Evolutionary conservation across 768 basidiomycete species (phyloP), one percentile per base, ranked within the genome.

Genomic region (Lentinus brumalis): DNA sequence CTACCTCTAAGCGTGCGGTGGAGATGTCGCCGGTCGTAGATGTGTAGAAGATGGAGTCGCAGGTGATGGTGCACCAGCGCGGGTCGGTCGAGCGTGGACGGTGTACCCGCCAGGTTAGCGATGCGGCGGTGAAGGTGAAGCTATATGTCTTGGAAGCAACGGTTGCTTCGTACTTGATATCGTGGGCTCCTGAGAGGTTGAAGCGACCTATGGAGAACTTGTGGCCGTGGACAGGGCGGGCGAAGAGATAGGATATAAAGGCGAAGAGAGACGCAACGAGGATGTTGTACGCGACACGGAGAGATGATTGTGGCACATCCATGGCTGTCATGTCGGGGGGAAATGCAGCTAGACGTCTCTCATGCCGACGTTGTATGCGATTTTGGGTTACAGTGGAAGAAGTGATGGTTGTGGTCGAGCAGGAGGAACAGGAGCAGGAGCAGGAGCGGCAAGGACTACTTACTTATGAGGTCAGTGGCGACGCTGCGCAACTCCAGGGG

Each of bases 21-120:
- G 70, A 67, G 38, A 73, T 52, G 61, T 70, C 59, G 50, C 60
- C 69, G 16, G 66, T 62, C 5, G 59, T 38, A 47, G 77, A 76
- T 46, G 63, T 65, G 64, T 76, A 78, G 39, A 75, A 67, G 44
- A 75, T 70, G 44, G 71, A 66, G 21, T 69, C 21, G 18, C 69
- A 60, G 14, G 61, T 65, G 45, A 77, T 55, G 8, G 75, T 71
- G 14, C 73, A 54, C 69, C 75, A 78, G n/a, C 69, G 70, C 3
- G 75, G 76, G 30, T 68, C 57, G 3, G 68, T 54, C 30, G 56
- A 61, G 4, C 57, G 60, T 10, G 78, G 79, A 9, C 73, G 40
- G 58, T 75, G 70, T 32, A 78, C 60, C n/a, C 39, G 53, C 52
- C 78, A 40, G 32, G 49, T 60, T 0, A 67, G 42, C 29, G 60